Conservation (phyloP, 1,284 basidiomycete genomes). For the Boletus sp. region DNA sequence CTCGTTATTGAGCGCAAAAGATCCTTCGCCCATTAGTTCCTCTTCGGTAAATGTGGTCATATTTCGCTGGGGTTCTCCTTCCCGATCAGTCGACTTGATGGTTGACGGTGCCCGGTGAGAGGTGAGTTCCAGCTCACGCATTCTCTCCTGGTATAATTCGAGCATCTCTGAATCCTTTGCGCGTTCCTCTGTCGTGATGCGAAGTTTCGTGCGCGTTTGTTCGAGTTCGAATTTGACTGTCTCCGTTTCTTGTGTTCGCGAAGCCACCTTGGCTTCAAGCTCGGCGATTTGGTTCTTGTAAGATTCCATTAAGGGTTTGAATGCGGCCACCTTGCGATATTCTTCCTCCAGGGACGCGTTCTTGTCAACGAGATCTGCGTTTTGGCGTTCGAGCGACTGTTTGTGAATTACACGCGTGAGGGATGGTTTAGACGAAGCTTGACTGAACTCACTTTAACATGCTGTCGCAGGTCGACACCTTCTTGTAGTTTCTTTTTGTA, state of each 20-base stretch:
- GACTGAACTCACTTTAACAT: conserved; percentile 63
- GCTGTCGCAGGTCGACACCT: conserved; percentile 80
- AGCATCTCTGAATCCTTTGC: conserved; percentile 81
- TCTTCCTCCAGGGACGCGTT: conserved; percentile 90
- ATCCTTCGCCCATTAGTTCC: conserved; percentile 39
- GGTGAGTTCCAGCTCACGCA: conserved; percentile 79
- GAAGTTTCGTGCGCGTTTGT: conserved; percentile 64
- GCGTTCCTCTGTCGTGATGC: conserved; percentile 66
- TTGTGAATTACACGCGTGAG: conserved; percentile 2
- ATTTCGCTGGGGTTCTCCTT: conserved; percentile 24
- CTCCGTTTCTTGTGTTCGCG: conserved; percentile 68
- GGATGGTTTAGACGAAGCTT: conserved; percentile 1
- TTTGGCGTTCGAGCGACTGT: conserved; percentile 87
- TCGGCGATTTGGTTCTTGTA: conserved; percentile 87
- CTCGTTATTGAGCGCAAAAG: conserved; percentile 73
- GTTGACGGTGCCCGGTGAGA: conserved; percentile 43
- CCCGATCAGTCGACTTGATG: conserved; percentile 17
- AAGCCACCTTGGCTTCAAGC: conserved; percentile 68
- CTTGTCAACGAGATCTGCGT: conserved; percentile 85
- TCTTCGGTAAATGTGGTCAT: conserved; percentile 39
- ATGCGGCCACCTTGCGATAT: conserved; percentile 79
- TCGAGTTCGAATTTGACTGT: conserved; percentile 74
- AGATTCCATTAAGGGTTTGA: conserved; percentile 88
- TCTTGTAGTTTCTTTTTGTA: conserved; percentile 99
- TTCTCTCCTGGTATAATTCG: conserved; percentile 87